phyloP scores from a whole-genome alignment of 2,329 filamentous ascomycete genomes.

The Fusarium nelsonii region DNA sequence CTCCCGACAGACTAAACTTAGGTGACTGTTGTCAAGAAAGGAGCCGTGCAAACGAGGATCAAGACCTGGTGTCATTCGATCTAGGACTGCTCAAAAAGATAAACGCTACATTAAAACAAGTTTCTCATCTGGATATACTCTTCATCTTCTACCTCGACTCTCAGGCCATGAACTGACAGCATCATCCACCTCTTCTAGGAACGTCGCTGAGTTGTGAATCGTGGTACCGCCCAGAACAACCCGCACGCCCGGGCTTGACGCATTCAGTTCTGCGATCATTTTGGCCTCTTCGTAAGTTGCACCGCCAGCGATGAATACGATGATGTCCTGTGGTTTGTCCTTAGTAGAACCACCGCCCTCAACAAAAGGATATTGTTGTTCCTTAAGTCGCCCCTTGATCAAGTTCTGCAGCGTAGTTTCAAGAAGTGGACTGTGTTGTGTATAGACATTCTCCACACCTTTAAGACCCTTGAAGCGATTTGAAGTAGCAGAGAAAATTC shows the following conservation, averaged over 20 bases:
- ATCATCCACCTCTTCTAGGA: constrained; percentile 92
- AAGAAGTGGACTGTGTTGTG: constrained; percentile 91
- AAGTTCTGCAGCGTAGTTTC: constrained; percentile 91
- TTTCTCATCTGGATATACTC: neutral
- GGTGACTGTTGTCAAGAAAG: neutral
- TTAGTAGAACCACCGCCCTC: constrained; percentile 87
- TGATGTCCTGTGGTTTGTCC: constrained; percentile 96
- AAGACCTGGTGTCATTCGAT: neutral
- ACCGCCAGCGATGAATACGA: constrained; percentile 94
- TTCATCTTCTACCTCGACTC: constrained; percentile 51
- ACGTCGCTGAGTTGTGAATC: constrained; percentile 88
- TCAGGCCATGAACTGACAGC: constrained; percentile 90
- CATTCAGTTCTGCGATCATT: constrained; percentile 94
- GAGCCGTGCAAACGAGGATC: neutral
- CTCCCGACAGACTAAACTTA: neutral
- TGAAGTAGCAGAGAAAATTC: constrained; percentile 89
- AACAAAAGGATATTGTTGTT: constrained; percentile 92
- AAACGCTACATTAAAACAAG: constrained; percentile 16
- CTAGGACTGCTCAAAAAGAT: constrained; percentile 2
- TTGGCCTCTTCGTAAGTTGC: constrained; percentile 98
- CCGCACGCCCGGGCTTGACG: constrained; percentile 86
- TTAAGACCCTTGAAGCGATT: constrained; percentile 94
- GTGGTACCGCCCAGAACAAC: constrained; percentile 90
- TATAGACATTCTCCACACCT: constrained; percentile 98
- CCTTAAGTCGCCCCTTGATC: constrained; percentile 89